phyloP scores from a whole-genome alignment of 352 stramenopile genomes.

The Phytopythium aichiense region DNA sequence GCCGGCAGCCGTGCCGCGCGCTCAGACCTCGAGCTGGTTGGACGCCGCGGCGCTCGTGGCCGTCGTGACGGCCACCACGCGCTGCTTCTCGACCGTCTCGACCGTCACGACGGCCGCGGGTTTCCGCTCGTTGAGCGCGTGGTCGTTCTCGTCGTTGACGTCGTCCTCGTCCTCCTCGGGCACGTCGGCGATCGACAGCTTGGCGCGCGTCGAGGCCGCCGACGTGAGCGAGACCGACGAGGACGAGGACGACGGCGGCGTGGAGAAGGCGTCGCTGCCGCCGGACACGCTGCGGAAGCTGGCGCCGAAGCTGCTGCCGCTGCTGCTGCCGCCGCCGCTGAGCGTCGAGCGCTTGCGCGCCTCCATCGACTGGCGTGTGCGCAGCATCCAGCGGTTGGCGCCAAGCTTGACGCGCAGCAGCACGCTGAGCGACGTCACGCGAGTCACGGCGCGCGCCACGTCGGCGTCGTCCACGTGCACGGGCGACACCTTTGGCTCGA shows the following conservation, averaged over 20 bases:
- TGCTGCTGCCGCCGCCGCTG: conserved; percentile 7
- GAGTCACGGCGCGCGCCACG: conserved; percentile 62
- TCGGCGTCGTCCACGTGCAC: conserved; percentile 63
- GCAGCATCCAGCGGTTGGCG: conserved; percentile 74
- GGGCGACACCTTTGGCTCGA: conserved; percentile 40
- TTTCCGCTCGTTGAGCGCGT: background rate
- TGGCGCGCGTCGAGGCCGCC: background rate
- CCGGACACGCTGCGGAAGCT: conserved; percentile 2
- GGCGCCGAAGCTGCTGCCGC: conserved; percentile 3
- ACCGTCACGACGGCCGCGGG: background rate
- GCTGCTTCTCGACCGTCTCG: conserved; percentile 6
- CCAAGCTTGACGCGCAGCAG: conserved; percentile 76
- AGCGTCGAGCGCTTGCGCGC: conserved; percentile 32
- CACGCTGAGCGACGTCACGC: conserved; percentile 68
- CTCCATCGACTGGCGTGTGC: conserved; percentile 59
- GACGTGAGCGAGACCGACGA: conserved; percentile 12
- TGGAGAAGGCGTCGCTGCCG: conserved; percentile 6
- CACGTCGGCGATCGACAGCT: conserved; percentile 13
- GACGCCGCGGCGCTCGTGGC: background rate
- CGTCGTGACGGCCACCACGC: background rate
- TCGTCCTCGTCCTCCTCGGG: conserved; percentile 22
- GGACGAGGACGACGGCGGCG: conserved; percentile 6
- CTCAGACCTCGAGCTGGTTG: conserved; percentile 52
- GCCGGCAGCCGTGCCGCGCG: background rate
- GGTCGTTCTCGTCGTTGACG: conserved; percentile 12